Conservation (phyloP, 75 land plant genomes). For the Pinus taeda region DNA sequence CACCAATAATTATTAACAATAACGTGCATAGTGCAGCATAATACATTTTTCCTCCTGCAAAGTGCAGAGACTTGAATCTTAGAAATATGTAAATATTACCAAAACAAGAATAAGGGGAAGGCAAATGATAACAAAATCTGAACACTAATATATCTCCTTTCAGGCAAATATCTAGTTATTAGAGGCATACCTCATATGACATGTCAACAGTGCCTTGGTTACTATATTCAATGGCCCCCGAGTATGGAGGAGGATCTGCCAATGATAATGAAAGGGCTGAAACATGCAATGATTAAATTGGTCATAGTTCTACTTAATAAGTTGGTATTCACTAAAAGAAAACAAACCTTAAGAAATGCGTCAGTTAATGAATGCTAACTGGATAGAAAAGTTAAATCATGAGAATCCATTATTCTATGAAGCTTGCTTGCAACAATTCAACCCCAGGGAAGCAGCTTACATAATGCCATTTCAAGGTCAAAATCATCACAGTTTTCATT, state of each 20-base stretch:
- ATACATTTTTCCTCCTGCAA: not conserved
- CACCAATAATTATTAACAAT: not conserved
- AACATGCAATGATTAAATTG: not conserved
- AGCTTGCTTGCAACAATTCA: constrained; percentile 3
- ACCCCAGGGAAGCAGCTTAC: constrained; percentile 12
- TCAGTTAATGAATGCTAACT: too few relatives aligned
- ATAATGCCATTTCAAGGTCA: constrained; percentile 28
- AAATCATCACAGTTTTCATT: constrained; percentile 12
- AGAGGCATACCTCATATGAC: constrained; percentile 34
- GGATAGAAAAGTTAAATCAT: too few relatives aligned
- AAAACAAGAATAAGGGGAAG: not conserved
- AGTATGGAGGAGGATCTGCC: not conserved
- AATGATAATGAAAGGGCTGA: constrained; percentile 27
- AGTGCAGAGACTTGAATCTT: not conserved
- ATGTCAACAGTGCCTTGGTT: constrained; percentile 13
- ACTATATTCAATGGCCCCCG: not conserved
- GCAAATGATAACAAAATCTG: not conserved
- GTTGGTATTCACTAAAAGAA: too few relatives aligned
- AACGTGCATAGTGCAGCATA: not conserved
- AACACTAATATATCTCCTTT: not conserved
- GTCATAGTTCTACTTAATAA: too few relatives aligned
- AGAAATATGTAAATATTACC: not conserved
- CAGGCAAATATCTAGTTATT: not conserved
- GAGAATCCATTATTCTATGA: not conserved
- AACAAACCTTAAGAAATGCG: too few relatives aligned